phyloP scores from a whole-genome alignment of 2,329 filamentous ascomycete species.

The Coniochaeta sp. region DNA sequence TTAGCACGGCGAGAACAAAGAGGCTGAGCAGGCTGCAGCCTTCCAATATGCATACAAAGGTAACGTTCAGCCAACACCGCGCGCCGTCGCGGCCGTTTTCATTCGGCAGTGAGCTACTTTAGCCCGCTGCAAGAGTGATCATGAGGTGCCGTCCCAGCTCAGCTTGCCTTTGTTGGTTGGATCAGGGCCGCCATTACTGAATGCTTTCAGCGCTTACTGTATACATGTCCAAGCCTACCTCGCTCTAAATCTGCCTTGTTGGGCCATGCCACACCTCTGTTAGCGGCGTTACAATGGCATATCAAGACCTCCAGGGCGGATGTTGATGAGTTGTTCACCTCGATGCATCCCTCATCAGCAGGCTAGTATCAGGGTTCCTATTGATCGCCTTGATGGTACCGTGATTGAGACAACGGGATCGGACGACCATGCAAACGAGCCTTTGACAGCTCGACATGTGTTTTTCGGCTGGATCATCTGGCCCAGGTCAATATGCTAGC shows the following conservation, averaged over 20 bases:
- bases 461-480: background rate
- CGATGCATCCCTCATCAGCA: background rate
- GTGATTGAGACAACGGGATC: background rate
- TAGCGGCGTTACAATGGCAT: background rate
- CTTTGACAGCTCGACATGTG: background rate
- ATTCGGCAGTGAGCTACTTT: background rate
- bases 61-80: background rate
- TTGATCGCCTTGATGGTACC: background rate
- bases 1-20: background rate
- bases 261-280: background rate
- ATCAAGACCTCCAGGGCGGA: background rate
- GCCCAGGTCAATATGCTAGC: background rate
- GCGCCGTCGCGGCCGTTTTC: background rate
- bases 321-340: background rate
- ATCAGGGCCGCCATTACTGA: constrained; percentile 1
- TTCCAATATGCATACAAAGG: background rate
- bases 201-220: background rate
- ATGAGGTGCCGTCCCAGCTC: background rate
- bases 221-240: background rate
- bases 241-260: background rate
- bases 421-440: background rate
- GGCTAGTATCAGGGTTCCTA: background rate
- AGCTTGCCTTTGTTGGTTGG: constrained; percentile 1
- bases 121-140: constrained; percentile 1
- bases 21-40: constrained; percentile 2